Conservation (phyloP, 2,329 filamentous ascomycete genomes). For the Byssoonygena ceratinophila region DNA sequence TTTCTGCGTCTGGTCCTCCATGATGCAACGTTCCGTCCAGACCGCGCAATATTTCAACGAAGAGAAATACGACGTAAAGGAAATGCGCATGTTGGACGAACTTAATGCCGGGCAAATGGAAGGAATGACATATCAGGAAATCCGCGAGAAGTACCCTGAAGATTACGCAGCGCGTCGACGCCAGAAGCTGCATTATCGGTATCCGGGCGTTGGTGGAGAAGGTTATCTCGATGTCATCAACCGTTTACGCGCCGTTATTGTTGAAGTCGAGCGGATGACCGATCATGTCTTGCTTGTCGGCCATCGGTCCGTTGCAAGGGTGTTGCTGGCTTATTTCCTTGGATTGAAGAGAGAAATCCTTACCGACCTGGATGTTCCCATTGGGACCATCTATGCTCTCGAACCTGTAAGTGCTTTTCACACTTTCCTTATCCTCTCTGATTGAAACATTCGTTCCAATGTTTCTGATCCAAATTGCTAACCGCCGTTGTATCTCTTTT, state of each 20-base stretch:
- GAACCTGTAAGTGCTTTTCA: constrained; percentile 52
- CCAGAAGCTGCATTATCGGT: constrained; percentile 93
- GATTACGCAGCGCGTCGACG: constrained; percentile 69
- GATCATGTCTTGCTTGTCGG: constrained; percentile 89
- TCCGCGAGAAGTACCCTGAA: constrained; percentile 63
- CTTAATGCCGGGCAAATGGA: constrained; percentile 89
- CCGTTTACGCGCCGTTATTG: constrained; percentile 84
- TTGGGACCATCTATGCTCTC: constrained; percentile 88
- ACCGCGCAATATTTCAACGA: constrained; percentile 88
- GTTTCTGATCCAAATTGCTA: neutral
- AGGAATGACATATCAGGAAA: constrained; percentile 87
- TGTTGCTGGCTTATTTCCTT: constrained; percentile 93
- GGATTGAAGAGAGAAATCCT: constrained; percentile 84
- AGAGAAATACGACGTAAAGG: constrained; percentile 91
- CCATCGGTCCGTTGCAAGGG: constrained; percentile 82
- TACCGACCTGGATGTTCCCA: constrained; percentile 82
- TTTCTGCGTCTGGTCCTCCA: constrained; percentile 97
- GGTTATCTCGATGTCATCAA: constrained; percentile 96
- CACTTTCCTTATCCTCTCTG: neutral
- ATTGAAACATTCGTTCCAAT: neutral
- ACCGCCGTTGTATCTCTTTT: too few relatives aligned
- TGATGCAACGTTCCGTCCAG: constrained; percentile 82
- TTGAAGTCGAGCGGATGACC: constrained; percentile 93
- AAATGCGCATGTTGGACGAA: constrained; percentile 97
- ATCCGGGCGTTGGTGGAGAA: constrained; percentile 89